phyloP scores from a whole-genome alignment of 805 yeast species.

The Teunomyces funiuensis region DNA sequence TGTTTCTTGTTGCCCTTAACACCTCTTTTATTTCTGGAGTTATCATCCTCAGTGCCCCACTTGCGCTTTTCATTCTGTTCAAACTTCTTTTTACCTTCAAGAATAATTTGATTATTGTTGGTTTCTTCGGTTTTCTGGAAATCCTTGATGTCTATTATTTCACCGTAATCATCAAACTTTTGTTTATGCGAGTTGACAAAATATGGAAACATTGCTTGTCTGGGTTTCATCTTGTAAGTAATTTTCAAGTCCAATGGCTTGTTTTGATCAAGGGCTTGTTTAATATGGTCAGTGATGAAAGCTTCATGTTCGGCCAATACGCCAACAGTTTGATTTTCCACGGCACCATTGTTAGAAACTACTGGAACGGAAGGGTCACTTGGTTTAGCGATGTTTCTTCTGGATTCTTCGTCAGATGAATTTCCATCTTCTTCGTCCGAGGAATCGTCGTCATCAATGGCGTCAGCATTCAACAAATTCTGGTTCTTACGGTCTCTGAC shows the following conservation, averaged over 20 bases:
- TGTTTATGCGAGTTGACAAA: conserved; percentile 46
- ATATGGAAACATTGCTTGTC: conserved; percentile 76
- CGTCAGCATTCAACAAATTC: conserved; percentile 38
- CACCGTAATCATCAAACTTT: conserved; percentile 87
- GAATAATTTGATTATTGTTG: conserved; percentile 32
- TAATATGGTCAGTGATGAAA: conserved; percentile 37
- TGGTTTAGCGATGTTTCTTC: neutral
- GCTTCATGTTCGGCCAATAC: conserved; percentile 43
- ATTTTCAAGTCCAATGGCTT: conserved; percentile 55
- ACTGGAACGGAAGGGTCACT: conserved; percentile 1
- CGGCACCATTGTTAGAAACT: conserved; percentile 5
- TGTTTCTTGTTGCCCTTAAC: conserved; percentile 17
- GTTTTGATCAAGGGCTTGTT: conserved; percentile 38
- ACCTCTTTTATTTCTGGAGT: conserved; percentile 5
- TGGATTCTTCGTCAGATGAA: conserved; percentile 11
- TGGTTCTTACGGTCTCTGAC: conserved; percentile 42
- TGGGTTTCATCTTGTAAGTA: conserved; percentile 43
- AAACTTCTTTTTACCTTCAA: conserved; percentile 39
- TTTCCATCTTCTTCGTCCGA: conserved; percentile 29
- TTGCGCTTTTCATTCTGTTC: conserved; percentile 30
- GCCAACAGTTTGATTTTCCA: conserved; percentile 16
- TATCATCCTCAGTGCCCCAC: conserved; percentile 24
- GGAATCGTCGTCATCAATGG: conserved; percentile 31
- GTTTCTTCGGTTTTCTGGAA: conserved; percentile 58
- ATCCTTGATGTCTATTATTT: conserved; percentile 62